Evolutionary conservation across 805 yeast species (phyloP), one percentile per base, ranked within the genome.

Genomic region (Metschnikowia matae): DNA sequence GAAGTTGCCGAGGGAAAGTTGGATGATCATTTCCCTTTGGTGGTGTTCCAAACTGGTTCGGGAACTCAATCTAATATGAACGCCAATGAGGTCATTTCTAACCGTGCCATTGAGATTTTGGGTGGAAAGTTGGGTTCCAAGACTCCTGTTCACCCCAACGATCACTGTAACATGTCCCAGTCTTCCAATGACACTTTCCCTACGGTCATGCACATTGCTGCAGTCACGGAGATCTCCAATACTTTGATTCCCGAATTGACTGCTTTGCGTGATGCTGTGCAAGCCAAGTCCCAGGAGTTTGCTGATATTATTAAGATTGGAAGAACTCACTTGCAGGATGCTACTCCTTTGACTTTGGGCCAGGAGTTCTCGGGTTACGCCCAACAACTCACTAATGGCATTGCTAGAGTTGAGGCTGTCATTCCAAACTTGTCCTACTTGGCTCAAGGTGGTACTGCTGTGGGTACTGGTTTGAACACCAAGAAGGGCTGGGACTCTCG

Each of bases 381-480:
- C 48, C 92, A 88, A 69, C 99, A 94, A 77, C 70, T 94, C 57
- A 81, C 87, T 62, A 88, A 90, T 68, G 98, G 97, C 68, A 85
- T 94, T 59, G 85, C 74, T 59, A 83, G 99, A 70, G 86, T 94
- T 54, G 89, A 89, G 75, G 74, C 74, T 55, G 70, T 85, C 47
- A 80, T 94, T 58, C 88, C 88, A 60, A 83, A 83, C 71, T 79
- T 94, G 68, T 79, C 84, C 63, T 82, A 68, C 68, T 81, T 94
- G 61, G 99, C 99, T 44, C 99, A 94, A 79, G 99, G 99, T 77
- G 99, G 99, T 77, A 94, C 99, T 55, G 99, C 99, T 54, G 99
- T 94, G 50, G 99, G 99, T 63, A 94, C 99, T 50, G 99, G 99
- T 59, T 81, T 94, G 63, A 94, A 94, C 83, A 92, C 98, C 73